These are phyloP conservation scores for Pleurotus platypus DNA, from an alignment of 768 basidiomycete species.

Conservation along the genomic window DNA sequence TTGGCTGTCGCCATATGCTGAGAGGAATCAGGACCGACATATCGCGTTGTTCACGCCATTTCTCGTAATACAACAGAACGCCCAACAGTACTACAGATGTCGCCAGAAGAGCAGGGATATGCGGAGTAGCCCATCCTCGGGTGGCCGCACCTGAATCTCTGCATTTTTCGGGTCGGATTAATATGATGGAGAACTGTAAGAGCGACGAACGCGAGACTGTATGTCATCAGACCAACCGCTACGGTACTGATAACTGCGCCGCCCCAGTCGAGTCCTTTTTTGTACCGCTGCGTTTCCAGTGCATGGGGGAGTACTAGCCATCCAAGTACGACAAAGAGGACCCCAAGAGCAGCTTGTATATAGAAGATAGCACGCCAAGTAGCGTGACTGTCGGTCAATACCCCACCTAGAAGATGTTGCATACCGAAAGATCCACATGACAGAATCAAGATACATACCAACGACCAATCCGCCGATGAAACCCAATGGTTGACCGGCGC, in stretches of 20 bases:
- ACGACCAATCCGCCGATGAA: conserved; percentile 28
- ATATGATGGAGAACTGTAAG: background rate
- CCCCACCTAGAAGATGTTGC: conserved; percentile 18
- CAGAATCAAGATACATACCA: conserved; percentile 13
- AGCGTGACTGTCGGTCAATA: conserved; percentile 24
- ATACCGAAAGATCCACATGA: background rate
- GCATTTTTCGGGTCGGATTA: background rate
- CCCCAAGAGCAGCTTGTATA: conserved; percentile 26
- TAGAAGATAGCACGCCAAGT: conserved; percentile 30
- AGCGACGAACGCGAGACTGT: conserved; percentile 26
- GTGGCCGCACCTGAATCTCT: conserved; percentile 26
- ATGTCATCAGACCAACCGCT: conserved; percentile 28
- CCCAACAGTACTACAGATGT: conserved; percentile 22
- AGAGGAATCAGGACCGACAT: conserved; percentile 27
- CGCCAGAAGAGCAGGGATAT: conserved; percentile 23
- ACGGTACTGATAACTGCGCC: conserved; percentile 28
- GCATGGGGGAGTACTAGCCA: conserved; percentile 15
- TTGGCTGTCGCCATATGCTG: conserved; percentile 27
- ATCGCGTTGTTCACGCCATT: conserved; percentile 20
- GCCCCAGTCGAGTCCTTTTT: conserved; percentile 31
- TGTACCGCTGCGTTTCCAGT: conserved; percentile 17
- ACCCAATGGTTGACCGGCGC: conserved; percentile 28
- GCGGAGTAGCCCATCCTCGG: conserved; percentile 28
- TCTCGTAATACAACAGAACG: conserved; percentile 24
- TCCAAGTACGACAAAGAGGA: conserved; percentile 22